Conservation (phyloP, 139 green algal genomes). For the Gonium pectorale region DNA sequence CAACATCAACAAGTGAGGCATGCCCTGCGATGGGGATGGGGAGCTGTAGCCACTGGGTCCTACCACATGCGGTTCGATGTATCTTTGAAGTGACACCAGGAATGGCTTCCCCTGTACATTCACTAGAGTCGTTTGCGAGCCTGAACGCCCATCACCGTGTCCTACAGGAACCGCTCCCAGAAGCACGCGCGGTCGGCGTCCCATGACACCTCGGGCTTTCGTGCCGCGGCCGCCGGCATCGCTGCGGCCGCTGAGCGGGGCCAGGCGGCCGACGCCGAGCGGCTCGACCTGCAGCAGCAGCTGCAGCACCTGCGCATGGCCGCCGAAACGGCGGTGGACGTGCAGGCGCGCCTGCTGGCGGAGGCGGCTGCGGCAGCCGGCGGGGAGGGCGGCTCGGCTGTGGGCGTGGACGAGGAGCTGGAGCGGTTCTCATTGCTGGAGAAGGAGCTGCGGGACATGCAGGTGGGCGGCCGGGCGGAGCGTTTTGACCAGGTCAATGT, state of each 20-base stretch:
- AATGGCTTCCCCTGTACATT: too few relatives aligned
- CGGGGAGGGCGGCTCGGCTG: neutral
- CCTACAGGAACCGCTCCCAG: too few relatives aligned
- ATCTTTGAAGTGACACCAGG: too few relatives aligned
- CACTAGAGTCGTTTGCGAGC: too few relatives aligned
- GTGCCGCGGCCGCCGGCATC: slow-evolving; percentile 15
- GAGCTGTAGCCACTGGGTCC: neutral
- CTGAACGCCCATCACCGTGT: too few relatives aligned
- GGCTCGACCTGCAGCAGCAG: slow-evolving; percentile 10
- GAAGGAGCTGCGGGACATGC: slow-evolving; percentile 43
- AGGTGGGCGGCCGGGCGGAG: neutral
- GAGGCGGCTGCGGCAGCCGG: neutral
- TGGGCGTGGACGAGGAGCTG: slow-evolving; percentile 11
- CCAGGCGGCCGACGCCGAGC: neutral
- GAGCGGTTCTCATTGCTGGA: slow-evolving; percentile 32
- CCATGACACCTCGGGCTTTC: neutral
- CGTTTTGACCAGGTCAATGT: too few relatives aligned
- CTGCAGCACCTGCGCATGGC: slow-evolving; percentile 7
- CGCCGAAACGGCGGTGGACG: neutral
- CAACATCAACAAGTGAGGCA: slow-evolving; percentile 44
- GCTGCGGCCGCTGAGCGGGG: neutral
- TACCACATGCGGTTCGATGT: too few relatives aligned
- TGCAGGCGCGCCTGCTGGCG: slow-evolving; percentile 24
- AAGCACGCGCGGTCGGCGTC: too few relatives aligned
- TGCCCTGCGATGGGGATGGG: too few relatives aligned